These are phyloP conservation scores for Alternaria triticina DNA, from an alignment of 2,329 filamentous ascomycete species.

Conservation along the genomic window DNA sequence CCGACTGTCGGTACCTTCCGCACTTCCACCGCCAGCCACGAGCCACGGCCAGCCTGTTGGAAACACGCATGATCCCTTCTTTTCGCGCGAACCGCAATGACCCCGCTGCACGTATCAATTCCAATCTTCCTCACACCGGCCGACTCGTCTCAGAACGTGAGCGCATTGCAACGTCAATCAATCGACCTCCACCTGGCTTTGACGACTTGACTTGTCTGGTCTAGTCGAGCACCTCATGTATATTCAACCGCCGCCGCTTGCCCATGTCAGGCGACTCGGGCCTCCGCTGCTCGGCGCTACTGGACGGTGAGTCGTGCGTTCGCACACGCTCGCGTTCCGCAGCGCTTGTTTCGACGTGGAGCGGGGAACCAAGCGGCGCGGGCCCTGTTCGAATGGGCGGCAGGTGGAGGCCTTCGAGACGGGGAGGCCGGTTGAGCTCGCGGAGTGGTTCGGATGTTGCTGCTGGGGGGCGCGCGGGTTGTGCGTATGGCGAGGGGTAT, in stretches of 20 bases:
- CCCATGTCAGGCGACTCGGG: conserved; percentile 42
- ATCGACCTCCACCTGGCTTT: neutral
- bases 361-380: conserved; percentile 40
- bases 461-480: conserved; percentile 33
- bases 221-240: conserved; percentile 46
- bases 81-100: neutral
- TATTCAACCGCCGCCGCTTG: conserved; percentile 46
- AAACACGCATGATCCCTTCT: conserved; percentile 3
- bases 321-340: conserved; percentile 32
- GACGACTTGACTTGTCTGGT: neutral
- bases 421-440: conserved; percentile 29
- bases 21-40: neutral
- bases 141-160: neutral
- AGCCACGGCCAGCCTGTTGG: neutral
- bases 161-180: conserved; percentile 5
- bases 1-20: conserved; percentile 5
- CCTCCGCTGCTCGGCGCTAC: conserved; percentile 25
- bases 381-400: conserved; percentile 45
- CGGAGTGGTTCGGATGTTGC: conserved; percentile 37
- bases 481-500: conserved; percentile 39
- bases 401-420: conserved; percentile 43
- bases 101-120: neutral
- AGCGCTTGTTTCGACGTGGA: conserved; percentile 32
- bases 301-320: conserved; percentile 38
- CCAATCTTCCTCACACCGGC: neutral